Base-by-base conservation (phyloP, 202 grass and related monocot genomes). In the Hordeum pubiflorum region DNA sequence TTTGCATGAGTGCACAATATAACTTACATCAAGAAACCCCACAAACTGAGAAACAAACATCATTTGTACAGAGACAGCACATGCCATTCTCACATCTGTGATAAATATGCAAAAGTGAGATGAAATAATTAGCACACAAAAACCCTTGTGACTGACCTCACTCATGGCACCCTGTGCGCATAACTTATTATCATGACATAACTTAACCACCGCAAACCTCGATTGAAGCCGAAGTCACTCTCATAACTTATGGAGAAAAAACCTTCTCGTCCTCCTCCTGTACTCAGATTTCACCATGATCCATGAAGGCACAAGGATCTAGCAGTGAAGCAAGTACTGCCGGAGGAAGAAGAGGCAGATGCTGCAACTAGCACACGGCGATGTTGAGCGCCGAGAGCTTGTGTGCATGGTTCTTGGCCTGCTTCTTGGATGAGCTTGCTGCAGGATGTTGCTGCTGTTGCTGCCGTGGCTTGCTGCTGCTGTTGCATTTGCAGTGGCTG, bases 371-470 rank as follows among this genome's bases (percentile, higher is more conserved):
- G 70, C 89, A 87, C 60, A 92, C 87, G 5, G 87, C 87, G 39
- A 92, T 84, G 68, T 92, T 89, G 77, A 82, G 31, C 66, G 56
- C 76, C 63, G 85, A 81, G 23, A 78, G 29, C 77, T 87, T 91
- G 58, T 87, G 90, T 24, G 44, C 71, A 29, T 79, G 72, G 73
- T 79, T 72, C 81, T 87, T 87, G 23, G 58, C 6, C 38, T 70
- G 59, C 67, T 88, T 79, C 65, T 76, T 84, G 31, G 79, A 10
- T 9, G 76, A 26, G 6, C 17, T 54, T 54, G 77, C 34, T n/a
- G 57, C 10, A 0, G 41, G 40, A 7, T 57, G 23, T 70, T 9
- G 63, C 26, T 43, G 63, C 66, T 27, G 75, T 66, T 27, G 15
- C 62, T 58, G 86, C 72, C 58, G 70, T 70, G 56, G 36, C 61